phyloP scores from a whole-genome alignment of 2,329 filamentous ascomycete genomes.

The Endoconidiophora laricicola region DNA sequence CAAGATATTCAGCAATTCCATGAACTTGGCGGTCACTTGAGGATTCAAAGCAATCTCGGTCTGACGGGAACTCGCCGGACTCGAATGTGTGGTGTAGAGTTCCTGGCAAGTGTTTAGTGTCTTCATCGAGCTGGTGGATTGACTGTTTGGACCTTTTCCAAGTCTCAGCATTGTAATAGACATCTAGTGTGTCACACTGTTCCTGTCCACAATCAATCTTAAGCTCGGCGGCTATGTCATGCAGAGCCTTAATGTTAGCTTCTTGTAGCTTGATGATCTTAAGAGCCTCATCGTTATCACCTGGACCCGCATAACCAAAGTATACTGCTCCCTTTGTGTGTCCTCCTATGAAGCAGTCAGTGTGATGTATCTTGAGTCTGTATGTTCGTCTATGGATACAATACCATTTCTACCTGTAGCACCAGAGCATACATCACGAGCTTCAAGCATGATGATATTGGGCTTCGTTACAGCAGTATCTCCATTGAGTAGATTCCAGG shows the following conservation, averaged over 20 bases:
- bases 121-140: conserved; percentile 1
- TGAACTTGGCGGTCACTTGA: conserved; percentile 1
- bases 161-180: conserved; percentile 7
- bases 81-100: neutral
- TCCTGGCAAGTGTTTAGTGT: neutral
- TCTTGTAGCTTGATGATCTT: conserved; percentile 13
- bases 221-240: conserved; percentile 10
- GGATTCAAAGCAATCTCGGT: conserved; percentile 1
- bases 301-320: conserved; percentile 3
- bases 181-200: conserved; percentile 8
- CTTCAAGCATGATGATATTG: conserved; percentile 21
- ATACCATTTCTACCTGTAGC: conserved; percentile 23
- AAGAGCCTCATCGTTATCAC: conserved; percentile 7
- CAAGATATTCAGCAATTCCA: conserved; percentile 9
- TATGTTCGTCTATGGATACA: neutral
- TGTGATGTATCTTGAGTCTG: neutral
- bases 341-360: conserved; percentile 9
- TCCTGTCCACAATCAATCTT: conserved; percentile 12
- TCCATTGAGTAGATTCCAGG: conserved; percentile 16
- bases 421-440: conserved; percentile 20
- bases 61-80: neutral
- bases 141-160: conserved; percentile 8
- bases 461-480: neutral
- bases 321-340: conserved; percentile 11
- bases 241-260: conserved; percentile 11